Base-by-base conservation (phyloP, 345 rosid genomes). In the Iberis pinnata region DNA sequence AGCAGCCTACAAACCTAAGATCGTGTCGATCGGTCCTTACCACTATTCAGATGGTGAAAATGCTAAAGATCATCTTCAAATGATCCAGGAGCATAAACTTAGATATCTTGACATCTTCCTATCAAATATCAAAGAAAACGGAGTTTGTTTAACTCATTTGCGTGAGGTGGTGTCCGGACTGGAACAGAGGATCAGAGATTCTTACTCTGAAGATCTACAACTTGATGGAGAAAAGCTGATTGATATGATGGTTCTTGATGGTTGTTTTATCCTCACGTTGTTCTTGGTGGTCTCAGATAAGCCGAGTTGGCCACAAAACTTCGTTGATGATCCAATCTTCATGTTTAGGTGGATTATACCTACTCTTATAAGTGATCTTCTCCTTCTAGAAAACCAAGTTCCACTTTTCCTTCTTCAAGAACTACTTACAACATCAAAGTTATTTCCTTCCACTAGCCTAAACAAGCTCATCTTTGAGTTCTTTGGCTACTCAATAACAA, bases 211-310 rank as follows among this genome's bases (percentile, higher is more conserved):
- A 53, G 35, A 19, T 6, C 27, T 69, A 10, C 15, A 22, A 22
- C 29, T 26, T 5, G 38, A 12, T 11, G 19, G 54, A 15, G 9
- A 29, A 1, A 68, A 61, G 6, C 26, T 79, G 0, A 24, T 75
- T 0, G 66, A 70, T 52, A 73, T 80, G 78, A 68, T 77, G 71
- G 59, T 75, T 27, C 73, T 77, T 7, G 82, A 80, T 24, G 75
- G 82, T 6, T 81, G 87, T 27, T 81, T 81, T 49, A 58, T 78
- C 13, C 67, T 81, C 20, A 75, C 71, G 53, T 52, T 78, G 20
- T 72, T 78, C 49, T 62, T 75, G 38, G 71, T 70, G 15, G 78
- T 74, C 17, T 78, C 73, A 3, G 41, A 61, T 11, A 4, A 73
- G n/a, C n/a, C n/a, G n/a, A 13, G 63, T 74, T 9, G 8, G 5